phyloP scores from a whole-genome alignment of 1,139 yeast species.

The Magnusiomyces sp. region DNA sequence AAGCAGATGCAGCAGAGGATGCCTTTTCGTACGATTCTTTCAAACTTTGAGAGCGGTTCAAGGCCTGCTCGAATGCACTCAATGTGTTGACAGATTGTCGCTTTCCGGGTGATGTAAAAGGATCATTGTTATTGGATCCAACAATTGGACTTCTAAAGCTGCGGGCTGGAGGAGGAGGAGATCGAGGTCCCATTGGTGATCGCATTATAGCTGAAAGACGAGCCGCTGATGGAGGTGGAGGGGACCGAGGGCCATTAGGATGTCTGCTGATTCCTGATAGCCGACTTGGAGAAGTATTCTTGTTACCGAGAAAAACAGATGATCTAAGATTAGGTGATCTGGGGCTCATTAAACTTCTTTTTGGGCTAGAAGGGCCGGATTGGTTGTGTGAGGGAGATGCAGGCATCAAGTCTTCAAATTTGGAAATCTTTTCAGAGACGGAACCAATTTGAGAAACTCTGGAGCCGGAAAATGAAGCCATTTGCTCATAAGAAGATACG shows the following conservation, averaged over 20 bases:
- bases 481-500: conserved; percentile 1
- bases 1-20: neutral
- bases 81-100: too few species aligned
- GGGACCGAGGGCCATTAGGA: too few species aligned
- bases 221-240: too few species aligned
- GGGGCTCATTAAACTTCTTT: neutral
- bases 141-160: too few species aligned
- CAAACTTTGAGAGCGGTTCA: conserved; percentile 4
- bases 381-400: neutral
- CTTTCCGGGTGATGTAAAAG: too few species aligned
- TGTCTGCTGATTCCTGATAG: too few species aligned
- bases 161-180: too few species aligned
- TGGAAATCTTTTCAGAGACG: conserved; percentile 6
- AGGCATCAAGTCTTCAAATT: conserved; percentile 3
- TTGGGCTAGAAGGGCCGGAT: too few species aligned
- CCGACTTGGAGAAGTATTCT: too few species aligned
- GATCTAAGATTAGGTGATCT: neutral
- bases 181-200: too few species aligned
- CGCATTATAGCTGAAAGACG: too few species aligned
- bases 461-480: conserved; percentile 4
- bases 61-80: conserved; percentile 1
- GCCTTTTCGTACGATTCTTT: conserved; percentile 2
- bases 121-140: too few species aligned
- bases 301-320: neutral
- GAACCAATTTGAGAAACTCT: conserved; percentile 1